Conservation (phyloP, 257 asterid genomes). For the Pogostemon cablin region DNA sequence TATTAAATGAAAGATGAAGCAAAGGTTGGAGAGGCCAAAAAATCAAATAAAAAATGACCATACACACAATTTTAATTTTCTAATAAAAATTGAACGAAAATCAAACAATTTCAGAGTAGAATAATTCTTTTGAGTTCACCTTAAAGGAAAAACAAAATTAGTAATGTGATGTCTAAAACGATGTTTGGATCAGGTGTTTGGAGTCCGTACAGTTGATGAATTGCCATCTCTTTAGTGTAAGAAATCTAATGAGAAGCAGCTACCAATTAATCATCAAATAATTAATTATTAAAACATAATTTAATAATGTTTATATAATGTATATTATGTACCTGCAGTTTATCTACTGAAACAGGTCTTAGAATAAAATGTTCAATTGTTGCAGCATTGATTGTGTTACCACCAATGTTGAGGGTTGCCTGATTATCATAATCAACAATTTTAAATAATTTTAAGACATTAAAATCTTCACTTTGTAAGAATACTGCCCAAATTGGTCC, state of each 20-base stretch:
- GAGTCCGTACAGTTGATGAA: slow-evolving; percentile 61
- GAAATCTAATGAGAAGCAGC: slow-evolving; percentile 29
- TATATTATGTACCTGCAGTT: slow-evolving; percentile 47
- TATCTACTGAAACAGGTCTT: slow-evolving; percentile 48
- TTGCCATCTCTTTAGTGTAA: slow-evolving; percentile 37
- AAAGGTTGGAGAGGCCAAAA: too few relatives aligned
- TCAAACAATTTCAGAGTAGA: too few relatives aligned
- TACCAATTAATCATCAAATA: not conserved
- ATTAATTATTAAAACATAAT: not conserved
- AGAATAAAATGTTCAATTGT: slow-evolving; percentile 66
- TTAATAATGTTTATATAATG: not conserved
- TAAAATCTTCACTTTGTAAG: too few relatives aligned
- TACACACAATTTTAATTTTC: too few relatives aligned
- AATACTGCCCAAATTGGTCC: too few relatives aligned
- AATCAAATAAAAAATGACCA: too few relatives aligned
- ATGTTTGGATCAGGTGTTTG: slow-evolving; percentile 76
- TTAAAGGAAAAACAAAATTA: not conserved
- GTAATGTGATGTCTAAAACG: not conserved
- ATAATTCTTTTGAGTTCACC: too few relatives aligned
- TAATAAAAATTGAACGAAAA: too few relatives aligned
- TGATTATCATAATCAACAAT: slow-evolving; percentile 25
- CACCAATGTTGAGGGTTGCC: slow-evolving; percentile 77
- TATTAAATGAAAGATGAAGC: too few relatives aligned
- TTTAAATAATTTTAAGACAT: too few relatives aligned
- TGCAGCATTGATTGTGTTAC: slow-evolving; percentile 61